Percentiles rank a stretch among this genome's conserved stretches.
Conservation (phyloP, 164 flowering plant genomes). For the Platanus orientalis region DNA sequence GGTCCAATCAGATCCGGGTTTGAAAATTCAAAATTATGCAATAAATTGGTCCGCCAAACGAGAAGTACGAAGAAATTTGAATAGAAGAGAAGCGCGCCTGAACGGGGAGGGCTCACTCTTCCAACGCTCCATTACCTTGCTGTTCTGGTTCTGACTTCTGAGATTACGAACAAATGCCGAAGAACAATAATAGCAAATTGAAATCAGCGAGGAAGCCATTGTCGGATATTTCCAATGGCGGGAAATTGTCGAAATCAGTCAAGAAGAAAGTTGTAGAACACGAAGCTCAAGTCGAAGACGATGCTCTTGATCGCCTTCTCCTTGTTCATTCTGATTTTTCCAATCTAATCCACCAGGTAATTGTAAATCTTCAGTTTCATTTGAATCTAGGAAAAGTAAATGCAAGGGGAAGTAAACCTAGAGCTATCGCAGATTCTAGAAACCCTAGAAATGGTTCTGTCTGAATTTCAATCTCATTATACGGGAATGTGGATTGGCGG, state of each 20-base stretch:
- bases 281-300: slow-evolving; percentile 15
- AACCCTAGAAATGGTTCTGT: neutral
- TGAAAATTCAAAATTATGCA: too few relatives aligned
- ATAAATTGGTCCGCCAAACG: too few relatives aligned
- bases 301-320: slow-evolving; percentile 57
- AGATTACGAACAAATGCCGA: slow-evolving; percentile 26
- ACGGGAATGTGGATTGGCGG: too few relatives aligned
- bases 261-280: slow-evolving; percentile 11
- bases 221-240: slow-evolving; percentile 41
- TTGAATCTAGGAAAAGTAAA: neutral
- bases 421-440: neutral
- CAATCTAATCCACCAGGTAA: slow-evolving; percentile 50
- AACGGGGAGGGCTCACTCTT: too few relatives aligned
- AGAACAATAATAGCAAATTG: slow-evolving; percentile 21
- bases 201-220: slow-evolving; percentile 48
- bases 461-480: too few relatives aligned
- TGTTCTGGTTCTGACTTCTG: too few relatives aligned
- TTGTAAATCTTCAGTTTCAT: neutral
- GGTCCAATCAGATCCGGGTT: too few relatives aligned
- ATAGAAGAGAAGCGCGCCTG: too few relatives aligned
- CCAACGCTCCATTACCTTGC: too few relatives aligned
- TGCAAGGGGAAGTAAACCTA: neutral
- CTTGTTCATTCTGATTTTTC: slow-evolving; percentile 64
- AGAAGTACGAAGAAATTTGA: too few relatives aligned
- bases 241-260: slow-evolving; percentile 14